Conservation (phyloP, 192 early-diverging fungal species). For the Fimicolochytrium jonesii region DNA sequence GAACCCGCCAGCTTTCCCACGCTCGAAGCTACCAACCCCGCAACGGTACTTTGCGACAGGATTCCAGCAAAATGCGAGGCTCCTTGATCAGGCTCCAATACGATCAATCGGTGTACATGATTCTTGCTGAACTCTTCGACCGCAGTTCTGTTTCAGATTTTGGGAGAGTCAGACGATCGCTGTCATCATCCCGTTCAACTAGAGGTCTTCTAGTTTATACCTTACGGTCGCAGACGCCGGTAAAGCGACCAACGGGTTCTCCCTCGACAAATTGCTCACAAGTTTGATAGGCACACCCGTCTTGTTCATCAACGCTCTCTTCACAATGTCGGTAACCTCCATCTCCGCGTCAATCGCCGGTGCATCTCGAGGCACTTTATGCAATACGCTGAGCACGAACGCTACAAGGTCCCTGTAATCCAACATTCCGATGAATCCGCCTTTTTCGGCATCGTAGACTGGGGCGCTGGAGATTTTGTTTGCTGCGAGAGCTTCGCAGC, state of each 20-base stretch:
- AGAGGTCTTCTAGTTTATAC: too few relatives aligned
- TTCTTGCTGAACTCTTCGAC: constrained; percentile 34
- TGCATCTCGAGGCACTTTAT: constrained; percentile 35
- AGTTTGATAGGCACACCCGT: constrained; percentile 39
- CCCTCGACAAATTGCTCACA: constrained; percentile 40
- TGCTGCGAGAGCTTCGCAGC: constrained; percentile 42
- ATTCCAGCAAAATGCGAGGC: constrained; percentile 40
- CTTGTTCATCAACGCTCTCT: constrained; percentile 36
- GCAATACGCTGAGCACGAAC: constrained; percentile 43
- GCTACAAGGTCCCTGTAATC: constrained; percentile 53
- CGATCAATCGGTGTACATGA: constrained; percentile 40
- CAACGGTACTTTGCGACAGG: constrained; percentile 37
- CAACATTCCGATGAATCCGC: constrained; percentile 48
- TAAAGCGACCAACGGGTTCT: constrained; percentile 43
- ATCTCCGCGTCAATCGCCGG: constrained; percentile 23
- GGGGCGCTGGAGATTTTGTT: constrained; percentile 47
- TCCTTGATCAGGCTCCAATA: constrained; percentile 29
- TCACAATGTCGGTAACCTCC: constrained; percentile 47
- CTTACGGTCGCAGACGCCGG: neutral
- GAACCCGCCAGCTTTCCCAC: constrained; percentile 36
- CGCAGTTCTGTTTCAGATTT: neutral
- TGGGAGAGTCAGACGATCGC: neutral
- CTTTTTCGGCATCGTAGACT: constrained; percentile 35
- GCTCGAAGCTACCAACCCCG: constrained; percentile 32
- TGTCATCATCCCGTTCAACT: too few relatives aligned